Conservation (phyloP, 345 rosid species). For the Gossypium longicalyx region DNA sequence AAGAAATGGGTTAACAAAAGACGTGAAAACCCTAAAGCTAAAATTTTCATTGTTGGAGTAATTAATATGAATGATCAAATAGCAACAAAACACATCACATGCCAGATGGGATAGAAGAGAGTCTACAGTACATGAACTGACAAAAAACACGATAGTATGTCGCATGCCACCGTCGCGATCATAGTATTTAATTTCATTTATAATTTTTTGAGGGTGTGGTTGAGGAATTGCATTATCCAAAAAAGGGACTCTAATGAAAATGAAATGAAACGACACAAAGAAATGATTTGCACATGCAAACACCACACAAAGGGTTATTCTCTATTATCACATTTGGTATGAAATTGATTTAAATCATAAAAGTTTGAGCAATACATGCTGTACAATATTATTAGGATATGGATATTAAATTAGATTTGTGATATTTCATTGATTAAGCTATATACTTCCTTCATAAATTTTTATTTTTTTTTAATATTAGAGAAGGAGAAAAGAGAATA, state of each 20-base stretch:
- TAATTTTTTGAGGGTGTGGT: neutral
- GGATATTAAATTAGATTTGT: too few species aligned
- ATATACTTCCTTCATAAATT: too few species aligned
- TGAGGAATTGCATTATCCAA: neutral
- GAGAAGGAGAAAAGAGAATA: too few species aligned
- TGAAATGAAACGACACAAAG: too few species aligned
- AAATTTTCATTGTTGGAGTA: too few species aligned
- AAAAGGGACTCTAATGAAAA: neutral
- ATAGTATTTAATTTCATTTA: neutral
- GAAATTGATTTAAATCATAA: neutral
- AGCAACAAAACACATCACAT: neutral
- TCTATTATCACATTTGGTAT: neutral
- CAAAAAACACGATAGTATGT: neutral
- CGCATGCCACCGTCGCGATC: neutral
- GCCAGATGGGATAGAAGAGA: neutral
- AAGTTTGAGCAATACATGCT: neutral
- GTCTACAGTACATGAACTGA: neutral
- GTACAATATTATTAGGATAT: too few species aligned
- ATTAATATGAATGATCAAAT: neutral
- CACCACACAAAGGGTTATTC: neutral
- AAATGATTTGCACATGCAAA: constrained; percentile 7
- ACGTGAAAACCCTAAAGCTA: too few species aligned
- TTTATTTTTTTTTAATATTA: too few species aligned
- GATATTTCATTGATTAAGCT: too few species aligned
- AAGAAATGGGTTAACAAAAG: too few species aligned